Conservation (phyloP, 179 eudicot genomes). For the Vitellaria paradoxa region DNA sequence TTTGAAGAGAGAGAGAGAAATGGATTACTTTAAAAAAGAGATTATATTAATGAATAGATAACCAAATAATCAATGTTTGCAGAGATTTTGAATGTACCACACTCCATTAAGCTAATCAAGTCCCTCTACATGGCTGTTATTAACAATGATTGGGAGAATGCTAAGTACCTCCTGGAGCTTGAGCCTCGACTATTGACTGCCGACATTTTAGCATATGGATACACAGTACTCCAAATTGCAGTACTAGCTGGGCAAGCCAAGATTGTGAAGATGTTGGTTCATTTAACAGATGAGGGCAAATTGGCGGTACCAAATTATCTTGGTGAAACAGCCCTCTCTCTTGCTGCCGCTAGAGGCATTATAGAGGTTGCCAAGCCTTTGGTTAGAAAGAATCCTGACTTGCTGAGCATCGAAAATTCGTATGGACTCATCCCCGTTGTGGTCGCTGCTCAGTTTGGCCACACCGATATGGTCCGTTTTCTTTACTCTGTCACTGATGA, state of each 20-base stretch:
- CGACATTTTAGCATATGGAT: background rate
- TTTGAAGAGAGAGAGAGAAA: too few relatives aligned
- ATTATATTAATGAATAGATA: too few relatives aligned
- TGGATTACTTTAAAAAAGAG: too few relatives aligned
- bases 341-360: background rate
- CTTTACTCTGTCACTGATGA: background rate
- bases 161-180: background rate
- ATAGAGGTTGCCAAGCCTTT: background rate
- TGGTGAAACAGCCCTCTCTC: background rate
- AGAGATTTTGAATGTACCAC: too few relatives aligned
- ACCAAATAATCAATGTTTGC: too few relatives aligned
- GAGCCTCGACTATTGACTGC: too few relatives aligned
- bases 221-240: background rate
- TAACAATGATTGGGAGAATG: too few relatives aligned
- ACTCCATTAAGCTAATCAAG: too few relatives aligned
- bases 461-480: background rate
- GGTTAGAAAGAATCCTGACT: background rate
- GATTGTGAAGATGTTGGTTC: background rate
- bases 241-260: background rate
- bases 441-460: constrained; percentile 8
- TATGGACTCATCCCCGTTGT: background rate
- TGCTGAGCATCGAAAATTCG: background rate
- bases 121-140: too few relatives aligned
- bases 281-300: background rate
- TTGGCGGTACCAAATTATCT: background rate